phyloP scores from a whole-genome alignment of 1,139 yeast species.

The Zygoascus sp. region DNA sequence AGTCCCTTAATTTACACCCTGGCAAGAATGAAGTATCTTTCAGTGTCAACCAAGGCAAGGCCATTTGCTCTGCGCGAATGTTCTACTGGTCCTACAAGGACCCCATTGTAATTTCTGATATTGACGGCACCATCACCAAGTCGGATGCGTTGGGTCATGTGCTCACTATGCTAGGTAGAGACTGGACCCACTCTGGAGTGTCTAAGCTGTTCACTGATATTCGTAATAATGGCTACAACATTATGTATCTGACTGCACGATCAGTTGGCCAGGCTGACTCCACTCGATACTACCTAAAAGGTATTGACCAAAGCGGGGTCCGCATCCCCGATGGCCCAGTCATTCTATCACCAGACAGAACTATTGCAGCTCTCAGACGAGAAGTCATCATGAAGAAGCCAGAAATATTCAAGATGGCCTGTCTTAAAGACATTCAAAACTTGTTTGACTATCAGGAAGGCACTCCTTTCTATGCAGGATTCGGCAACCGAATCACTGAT shows the following conservation, averaged over 20 bases:
- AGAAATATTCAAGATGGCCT: constrained; percentile 97
- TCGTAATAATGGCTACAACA: constrained; percentile 79
- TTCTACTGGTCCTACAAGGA: constrained; percentile 80
- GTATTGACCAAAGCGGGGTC: constrained; percentile 71
- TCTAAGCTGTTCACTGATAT: constrained; percentile 88
- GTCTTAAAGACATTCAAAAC: constrained; percentile 78
- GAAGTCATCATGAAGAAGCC: constrained; percentile 94
- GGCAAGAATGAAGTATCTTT: constrained; percentile 80
- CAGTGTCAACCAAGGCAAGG: constrained; percentile 76
- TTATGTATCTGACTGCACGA: constrained; percentile 89
- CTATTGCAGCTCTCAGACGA: constrained; percentile 88
- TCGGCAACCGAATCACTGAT: constrained; percentile 95
- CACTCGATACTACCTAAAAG: constrained; percentile 76
- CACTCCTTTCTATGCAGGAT: constrained; percentile 95
- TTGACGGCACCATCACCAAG: constrained; percentile 97
- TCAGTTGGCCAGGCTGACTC: constrained; percentile 95
- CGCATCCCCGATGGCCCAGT: constrained; percentile 89
- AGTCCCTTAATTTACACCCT: constrained; percentile 61
- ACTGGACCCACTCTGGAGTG: constrained; percentile 98
- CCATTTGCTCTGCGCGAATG: constrained; percentile 67
- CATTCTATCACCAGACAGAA: constrained; percentile 90
- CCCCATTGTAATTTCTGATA: constrained; percentile 94
- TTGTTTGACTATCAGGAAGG: constrained; percentile 41
- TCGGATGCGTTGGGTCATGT: constrained; percentile 98
- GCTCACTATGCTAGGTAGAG: constrained; percentile 86